These are phyloP conservation scores for Sapria himalayana DNA, from an alignment of 345 rosid species.

Conservation along the genomic window DNA sequence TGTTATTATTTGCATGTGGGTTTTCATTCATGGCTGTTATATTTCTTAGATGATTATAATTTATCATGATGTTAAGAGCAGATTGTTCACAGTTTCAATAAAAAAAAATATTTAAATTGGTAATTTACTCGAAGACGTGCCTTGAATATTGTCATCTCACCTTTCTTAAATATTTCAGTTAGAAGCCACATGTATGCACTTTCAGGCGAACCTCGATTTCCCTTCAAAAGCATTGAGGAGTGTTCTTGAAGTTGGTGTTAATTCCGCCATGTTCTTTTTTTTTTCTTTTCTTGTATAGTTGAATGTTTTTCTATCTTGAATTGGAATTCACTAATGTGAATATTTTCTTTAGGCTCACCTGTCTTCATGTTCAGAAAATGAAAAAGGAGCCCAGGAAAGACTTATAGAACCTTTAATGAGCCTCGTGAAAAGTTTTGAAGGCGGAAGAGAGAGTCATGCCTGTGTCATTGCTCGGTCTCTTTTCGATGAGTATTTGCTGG, in stretches of 20 bases:
- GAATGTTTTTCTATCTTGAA: too few species aligned
- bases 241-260: conserved; percentile 70
- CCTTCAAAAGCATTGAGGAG: conserved; percentile 71
- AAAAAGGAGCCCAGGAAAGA: conserved; percentile 80
- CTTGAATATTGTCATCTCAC: too few species aligned
- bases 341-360: too few species aligned
- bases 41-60: too few species aligned
- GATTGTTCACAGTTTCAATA: too few species aligned
- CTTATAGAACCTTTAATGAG: conserved; percentile 89
- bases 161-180: conserved; percentile 53
- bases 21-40: too few species aligned
- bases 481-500: conserved; percentile 82
- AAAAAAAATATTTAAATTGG: too few species aligned
- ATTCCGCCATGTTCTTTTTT: too few species aligned
- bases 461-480: conserved; percentile 80
- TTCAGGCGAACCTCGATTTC: conserved; percentile 57
- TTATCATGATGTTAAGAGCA: too few species aligned
- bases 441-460: conserved; percentile 99
- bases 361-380: conserved; percentile 56
- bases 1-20: not conserved
- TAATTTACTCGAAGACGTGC: too few species aligned
- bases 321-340: too few species aligned
- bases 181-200: conserved; percentile 61
- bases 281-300: too few species aligned
- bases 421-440: conserved; percentile 87